A percentile compares a stretch with the other conserved stretches of the same genome.
Evolutionary conservation across 2,329 filamentous ascomycete genomes (phyloP).

Genomic region (Colletotrichum shisoi): DNA sequence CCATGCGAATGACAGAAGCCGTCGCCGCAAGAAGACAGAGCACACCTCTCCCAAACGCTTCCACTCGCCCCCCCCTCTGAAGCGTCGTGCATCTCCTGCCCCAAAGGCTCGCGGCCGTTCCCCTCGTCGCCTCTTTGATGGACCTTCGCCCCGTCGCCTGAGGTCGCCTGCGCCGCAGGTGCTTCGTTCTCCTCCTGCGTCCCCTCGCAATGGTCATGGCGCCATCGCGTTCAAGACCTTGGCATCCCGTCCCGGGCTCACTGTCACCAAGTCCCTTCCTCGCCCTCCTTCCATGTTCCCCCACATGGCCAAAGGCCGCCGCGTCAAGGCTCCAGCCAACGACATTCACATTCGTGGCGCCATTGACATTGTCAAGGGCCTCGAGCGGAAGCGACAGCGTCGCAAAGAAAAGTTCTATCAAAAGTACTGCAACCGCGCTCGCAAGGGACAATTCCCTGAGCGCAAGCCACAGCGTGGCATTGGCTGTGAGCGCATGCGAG

Average conservation of each 20-base stretch:
- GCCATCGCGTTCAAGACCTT: slow-evolving; percentile 56
- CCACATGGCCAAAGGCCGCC: slow-evolving; percentile 56
- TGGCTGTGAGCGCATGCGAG: slow-evolving; percentile 86
- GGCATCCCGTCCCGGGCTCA: slow-evolving; percentile 70
- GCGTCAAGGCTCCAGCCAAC: slow-evolving; percentile 46
- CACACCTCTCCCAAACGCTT: slow-evolving; percentile 57
- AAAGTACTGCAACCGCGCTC: slow-evolving; percentile 85
- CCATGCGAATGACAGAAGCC: slow-evolving; percentile 63
- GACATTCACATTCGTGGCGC: slow-evolving; percentile 83
- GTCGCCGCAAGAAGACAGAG: slow-evolving; percentile 60
- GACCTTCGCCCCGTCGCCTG: slow-evolving; percentile 73
- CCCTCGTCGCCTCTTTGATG: slow-evolving; percentile 68
- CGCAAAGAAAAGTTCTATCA: slow-evolving; percentile 92
- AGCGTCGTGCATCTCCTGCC: slow-evolving; percentile 59
- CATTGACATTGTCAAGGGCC: slow-evolving; percentile 95
- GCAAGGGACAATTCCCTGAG: slow-evolving; percentile 69
- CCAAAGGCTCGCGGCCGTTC: slow-evolving; percentile 58
- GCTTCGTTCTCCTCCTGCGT: slow-evolving; percentile 58
- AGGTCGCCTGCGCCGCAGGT: slow-evolving; percentile 72
- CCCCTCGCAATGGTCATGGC: slow-evolving; percentile 53
- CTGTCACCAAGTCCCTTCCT: slow-evolving; percentile 86
- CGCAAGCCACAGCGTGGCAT: slow-evolving; percentile 80
- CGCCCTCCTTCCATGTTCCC: slow-evolving; percentile 76
- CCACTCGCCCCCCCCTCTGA: slow-evolving; percentile 57
- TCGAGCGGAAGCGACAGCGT: slow-evolving; percentile 92